Conservation (phyloP, 257 asterid genomes). For the Vinca minor region DNA sequence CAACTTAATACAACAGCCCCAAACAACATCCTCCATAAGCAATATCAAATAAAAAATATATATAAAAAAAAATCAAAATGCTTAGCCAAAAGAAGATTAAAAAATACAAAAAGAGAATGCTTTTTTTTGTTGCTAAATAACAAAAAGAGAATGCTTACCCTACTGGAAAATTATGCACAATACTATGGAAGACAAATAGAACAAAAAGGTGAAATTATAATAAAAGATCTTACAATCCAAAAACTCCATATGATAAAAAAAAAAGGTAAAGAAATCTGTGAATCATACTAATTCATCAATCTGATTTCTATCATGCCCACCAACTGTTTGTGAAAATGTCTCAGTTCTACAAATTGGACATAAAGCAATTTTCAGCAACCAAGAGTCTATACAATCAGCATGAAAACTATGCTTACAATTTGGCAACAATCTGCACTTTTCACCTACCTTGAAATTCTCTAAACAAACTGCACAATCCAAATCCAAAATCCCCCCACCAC, state of each 20-base stretch:
- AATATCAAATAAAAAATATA: too few relatives aligned
- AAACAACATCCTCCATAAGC: too few relatives aligned
- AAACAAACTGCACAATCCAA: constrained; percentile 60
- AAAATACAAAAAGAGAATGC: too few relatives aligned
- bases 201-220: background rate
- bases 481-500: constrained; percentile 18
- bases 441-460: constrained; percentile 48
- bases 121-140: too few relatives aligned
- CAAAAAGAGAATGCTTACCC: too few relatives aligned
- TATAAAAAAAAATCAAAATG: too few relatives aligned
- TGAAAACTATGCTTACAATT: constrained; percentile 49
- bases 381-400: constrained; percentile 53
- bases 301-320: constrained; percentile 13
- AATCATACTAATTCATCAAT: constrained; percentile 27
- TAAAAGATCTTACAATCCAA: background rate
- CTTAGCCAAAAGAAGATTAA: too few relatives aligned
- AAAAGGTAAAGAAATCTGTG: background rate
- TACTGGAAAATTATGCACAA: background rate
- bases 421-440: constrained; percentile 50
- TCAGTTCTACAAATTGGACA: constrained; percentile 65
- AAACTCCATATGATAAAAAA: background rate
- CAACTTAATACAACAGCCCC: too few relatives aligned
- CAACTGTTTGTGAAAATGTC: constrained; percentile 9
- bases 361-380: constrained; percentile 48
- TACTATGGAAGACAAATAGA: background rate